phyloP scores from a whole-genome alignment of 2,329 filamentous ascomycete species.

The Periglandula ipomoeae region DNA sequence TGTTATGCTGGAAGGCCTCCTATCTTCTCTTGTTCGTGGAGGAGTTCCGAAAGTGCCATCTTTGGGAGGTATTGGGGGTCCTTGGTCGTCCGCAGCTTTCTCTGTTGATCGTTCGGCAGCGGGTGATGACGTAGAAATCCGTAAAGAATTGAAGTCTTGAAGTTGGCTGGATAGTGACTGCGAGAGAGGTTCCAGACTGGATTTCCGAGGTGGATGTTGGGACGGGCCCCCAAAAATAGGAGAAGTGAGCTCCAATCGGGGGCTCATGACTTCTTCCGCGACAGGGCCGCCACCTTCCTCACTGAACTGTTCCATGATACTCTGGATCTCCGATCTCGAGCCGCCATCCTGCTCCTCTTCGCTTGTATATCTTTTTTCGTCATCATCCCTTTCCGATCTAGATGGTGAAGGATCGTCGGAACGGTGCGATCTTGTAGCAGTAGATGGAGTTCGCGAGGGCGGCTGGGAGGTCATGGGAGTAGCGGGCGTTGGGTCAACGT shows the following conservation, averaged over 20 bases:
- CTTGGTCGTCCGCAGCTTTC: constrained; percentile 33
- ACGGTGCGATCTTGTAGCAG: constrained; percentile 39
- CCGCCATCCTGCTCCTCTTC: constrained; percentile 59
- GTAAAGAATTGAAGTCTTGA: constrained; percentile 36
- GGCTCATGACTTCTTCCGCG: constrained; percentile 85
- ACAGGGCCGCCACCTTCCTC: constrained; percentile 62
- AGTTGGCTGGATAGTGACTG: constrained; percentile 39
- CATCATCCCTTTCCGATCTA: constrained; percentile 43
- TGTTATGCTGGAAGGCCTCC: constrained; percentile 15
- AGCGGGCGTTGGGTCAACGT: constrained; percentile 49
- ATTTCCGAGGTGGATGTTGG: constrained; percentile 72
- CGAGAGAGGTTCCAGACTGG: constrained; percentile 69
- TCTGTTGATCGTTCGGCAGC: constrained; percentile 28
- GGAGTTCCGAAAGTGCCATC: constrained; percentile 39
- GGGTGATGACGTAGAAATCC: constrained; percentile 30
- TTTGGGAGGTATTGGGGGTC: constrained; percentile 52
- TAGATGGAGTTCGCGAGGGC: constrained; percentile 49
- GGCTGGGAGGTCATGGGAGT: constrained; percentile 47
- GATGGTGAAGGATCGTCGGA: constrained; percentile 41
- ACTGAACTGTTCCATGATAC: constrained; percentile 94
- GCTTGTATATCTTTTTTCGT: constrained; percentile 47
- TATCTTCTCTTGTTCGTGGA: constrained; percentile 30
- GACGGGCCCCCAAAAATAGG: constrained; percentile 59
- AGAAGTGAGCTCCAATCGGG: constrained; percentile 71
- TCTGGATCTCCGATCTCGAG: constrained; percentile 82